Conservation (phyloP, 257 asterid species). For the Nicotiana paniculata region DNA sequence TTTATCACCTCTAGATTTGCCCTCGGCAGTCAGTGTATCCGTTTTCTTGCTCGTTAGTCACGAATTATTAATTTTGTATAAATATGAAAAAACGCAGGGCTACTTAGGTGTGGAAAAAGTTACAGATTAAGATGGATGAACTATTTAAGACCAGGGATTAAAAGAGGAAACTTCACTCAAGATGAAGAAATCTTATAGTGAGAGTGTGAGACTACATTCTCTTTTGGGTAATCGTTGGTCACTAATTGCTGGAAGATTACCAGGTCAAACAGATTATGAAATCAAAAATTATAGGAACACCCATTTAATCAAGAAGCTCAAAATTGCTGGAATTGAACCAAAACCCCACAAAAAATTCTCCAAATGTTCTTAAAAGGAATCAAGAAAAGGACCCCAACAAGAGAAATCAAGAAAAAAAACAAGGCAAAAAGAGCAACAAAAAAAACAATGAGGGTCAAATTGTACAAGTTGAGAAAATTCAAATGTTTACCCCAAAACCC, state of each 20-base stretch:
- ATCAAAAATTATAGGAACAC: constrained; percentile 73
- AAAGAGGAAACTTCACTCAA: constrained; percentile 49
- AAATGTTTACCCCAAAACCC: constrained; percentile 45
- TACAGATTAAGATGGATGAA: constrained; percentile 77
- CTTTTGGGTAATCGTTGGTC: constrained; percentile 80
- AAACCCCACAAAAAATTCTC: background rate
- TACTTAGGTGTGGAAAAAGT: constrained; percentile 75
- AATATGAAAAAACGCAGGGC: constrained; percentile 32
- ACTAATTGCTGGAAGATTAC: constrained; percentile 63
- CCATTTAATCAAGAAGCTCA: constrained; percentile 42
- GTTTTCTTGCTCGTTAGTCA: background rate
- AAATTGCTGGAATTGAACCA: constrained; percentile 19
- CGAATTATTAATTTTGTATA: background rate
- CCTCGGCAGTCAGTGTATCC: too few relatives aligned
- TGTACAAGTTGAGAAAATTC: background rate
- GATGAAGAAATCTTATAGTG: constrained; percentile 62
- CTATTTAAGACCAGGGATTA: constrained; percentile 66
- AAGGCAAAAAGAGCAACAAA: background rate
- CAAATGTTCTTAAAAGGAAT: background rate
- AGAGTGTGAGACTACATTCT: constrained; percentile 53
- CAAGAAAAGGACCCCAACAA: background rate
- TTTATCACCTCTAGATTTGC: too few relatives aligned
- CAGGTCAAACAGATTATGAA: constrained; percentile 83
- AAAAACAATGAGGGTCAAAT: background rate
- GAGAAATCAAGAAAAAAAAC: background rate